Base-by-base conservation (phyloP, 2,329 filamentous ascomycete species). In the Trichoderma pleuroti region DNA sequence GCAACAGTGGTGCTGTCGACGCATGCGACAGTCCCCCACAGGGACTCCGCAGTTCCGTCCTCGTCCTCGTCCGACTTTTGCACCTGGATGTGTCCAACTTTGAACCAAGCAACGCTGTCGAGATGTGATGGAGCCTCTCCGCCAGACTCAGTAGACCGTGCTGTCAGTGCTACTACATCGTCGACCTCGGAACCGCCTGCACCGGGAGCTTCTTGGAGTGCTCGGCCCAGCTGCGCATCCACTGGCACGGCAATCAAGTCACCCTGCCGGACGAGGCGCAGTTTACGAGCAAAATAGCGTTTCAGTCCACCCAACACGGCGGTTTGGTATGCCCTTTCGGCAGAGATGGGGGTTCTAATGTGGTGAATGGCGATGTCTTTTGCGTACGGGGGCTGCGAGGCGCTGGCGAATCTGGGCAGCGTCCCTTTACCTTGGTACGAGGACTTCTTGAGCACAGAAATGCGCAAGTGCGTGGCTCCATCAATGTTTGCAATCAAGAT, bases 241-340 rank as follows among this genome's bases (percentile, higher is more conserved):
- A 99, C 90, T 3, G 93, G 91, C 14, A 99, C 91, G 21, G 93
- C 94, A 68, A 99, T 90, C 14, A 98, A 82, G 80, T 99, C 96
- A 3, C 94, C 95, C 52, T 89, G 90, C 77, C 94, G 94, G 49
- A 98, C 88, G 14, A 98, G 87, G 5, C 96, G 89, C 70, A 92
- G 88, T 76, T 92, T 93, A 69, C 89, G 88, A 74, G 97, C 92
- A 79, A 99, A 98, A 78, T 98, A 91, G 49, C 90, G 89, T 79
- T 98, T 98, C 54, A 99, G 81, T 0, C 93, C 94, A 21, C 93
- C 91, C 75, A 98, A 91, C 5, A 98, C 87, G 5, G 93, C 93
- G 8, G 93, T 92, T 77, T 98, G 94, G 11, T 97, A 87, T 2
- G 92, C 87, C 59, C 93, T 87, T 76, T 98, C 95, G 4, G 92